A percentile compares a stretch with the other conserved stretches of the same genome.
These are phyloP conservation scores for Rhodocollybia butyracea DNA, from an alignment of 768 basidiomycete genomes.

Conservation along the genomic window DNA sequence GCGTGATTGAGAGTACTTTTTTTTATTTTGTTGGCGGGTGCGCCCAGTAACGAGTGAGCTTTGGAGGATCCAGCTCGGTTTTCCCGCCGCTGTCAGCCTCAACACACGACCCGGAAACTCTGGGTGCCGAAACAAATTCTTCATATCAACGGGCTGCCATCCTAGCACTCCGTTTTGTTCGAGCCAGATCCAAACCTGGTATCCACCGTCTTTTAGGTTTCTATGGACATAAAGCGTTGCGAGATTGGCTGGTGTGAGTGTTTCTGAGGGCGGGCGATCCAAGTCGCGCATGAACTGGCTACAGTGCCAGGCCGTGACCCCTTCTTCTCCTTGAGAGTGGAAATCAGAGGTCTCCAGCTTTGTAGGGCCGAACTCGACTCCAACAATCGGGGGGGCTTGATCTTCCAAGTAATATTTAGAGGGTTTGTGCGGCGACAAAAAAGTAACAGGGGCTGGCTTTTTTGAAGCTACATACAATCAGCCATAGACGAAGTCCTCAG, in stretches of 20 bases:
- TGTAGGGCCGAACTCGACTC: neutral
- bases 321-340: neutral
- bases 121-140: neutral
- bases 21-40: too few species aligned
- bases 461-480: neutral
- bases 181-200: neutral
- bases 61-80: neutral
- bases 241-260: neutral
- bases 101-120: neutral
- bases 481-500: neutral
- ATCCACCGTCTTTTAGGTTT: neutral
- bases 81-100: neutral
- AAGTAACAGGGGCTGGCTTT: neutral
- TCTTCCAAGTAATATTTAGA: neutral
- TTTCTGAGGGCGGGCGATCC: neutral
- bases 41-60: neutral
- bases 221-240: neutral
- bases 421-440: neutral
- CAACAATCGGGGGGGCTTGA: neutral
- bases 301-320: neutral
- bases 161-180: neutral
- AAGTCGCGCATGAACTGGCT: neutral
- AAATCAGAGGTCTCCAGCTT: neutral
- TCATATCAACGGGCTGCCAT: neutral
- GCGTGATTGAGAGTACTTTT: too few species aligned